Evolutionary conservation across 345 rosid species (phyloP), one percentile per base, ranked within the genome.

Genomic region (Eucalyptus albens): DNA sequence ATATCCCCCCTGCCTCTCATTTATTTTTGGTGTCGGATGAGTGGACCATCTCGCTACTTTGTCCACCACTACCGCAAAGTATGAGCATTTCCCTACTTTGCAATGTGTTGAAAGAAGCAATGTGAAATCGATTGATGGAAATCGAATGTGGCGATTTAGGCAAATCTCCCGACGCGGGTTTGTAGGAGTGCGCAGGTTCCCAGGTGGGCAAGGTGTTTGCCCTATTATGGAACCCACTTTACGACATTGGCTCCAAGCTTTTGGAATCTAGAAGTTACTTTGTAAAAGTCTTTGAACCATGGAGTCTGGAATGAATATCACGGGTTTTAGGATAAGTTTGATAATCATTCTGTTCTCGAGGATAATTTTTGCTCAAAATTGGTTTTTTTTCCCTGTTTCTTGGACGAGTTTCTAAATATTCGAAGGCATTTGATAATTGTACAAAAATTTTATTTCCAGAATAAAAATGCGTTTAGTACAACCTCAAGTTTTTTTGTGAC

Each of bases 281-380:
- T 27, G 15, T n/a, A 65, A 9, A 16, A 17, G 11, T 65, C 37
- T n/a, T 65, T 15, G 37, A 65, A 65, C 37, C 21, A n/a, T 65
- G 40, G 40, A 65, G 9, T 15, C 1, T 4, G 3, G 16, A 65
- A 65, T 9, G 17, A 65, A 65, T 65, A n/a, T 65, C 6, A 15
- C 0, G 6, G 3, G 21, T n/a, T 65, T 33, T 53, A 21, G 11
- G 1, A 8, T 21, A 11, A 4, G 2, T 53, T 53, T 8, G 26
- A 53, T 53, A 53, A 53, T 5, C 59, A 53, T 53, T 53, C 0
- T 53, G 0, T 21, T 53, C 2, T 21, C 0, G 0, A 0, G 1
- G 11, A 53, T 53, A 8, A 53, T 8, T 53, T 53, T 53, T 19
- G 24, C 5, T 19, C 24, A 53, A 53, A 53, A 53, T 8, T 8